A percentile compares a stretch with the other conserved stretches of the same genome.
These are phyloP conservation scores for Mycena floridula DNA, from an alignment of 768 basidiomycete genomes.

Conservation along the genomic window DNA sequence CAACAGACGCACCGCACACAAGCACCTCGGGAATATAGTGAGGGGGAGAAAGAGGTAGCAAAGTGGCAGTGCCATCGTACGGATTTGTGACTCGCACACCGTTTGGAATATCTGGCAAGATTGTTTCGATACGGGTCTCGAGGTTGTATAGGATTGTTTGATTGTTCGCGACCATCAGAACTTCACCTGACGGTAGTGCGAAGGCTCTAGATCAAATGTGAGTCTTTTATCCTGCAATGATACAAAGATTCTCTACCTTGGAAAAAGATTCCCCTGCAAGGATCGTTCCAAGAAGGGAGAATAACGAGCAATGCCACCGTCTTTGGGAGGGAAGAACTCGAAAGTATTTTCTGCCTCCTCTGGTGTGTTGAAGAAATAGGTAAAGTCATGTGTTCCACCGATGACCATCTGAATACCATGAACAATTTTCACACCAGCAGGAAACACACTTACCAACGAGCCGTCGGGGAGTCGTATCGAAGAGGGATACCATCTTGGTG, in stretches of 20 bases:
- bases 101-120: constrained; percentile 59
- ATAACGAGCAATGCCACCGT: constrained; percentile 62
- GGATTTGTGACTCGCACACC: constrained; percentile 75
- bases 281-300: constrained; percentile 62
- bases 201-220: constrained; percentile 35
- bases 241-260: constrained; percentile 7
- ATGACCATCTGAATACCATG: constrained; percentile 22
- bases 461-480: constrained; percentile 65
- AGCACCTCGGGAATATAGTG: constrained; percentile 64
- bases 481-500: constrained; percentile 78
- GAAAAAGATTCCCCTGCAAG: constrained; percentile 75
- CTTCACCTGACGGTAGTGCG: constrained; percentile 56
- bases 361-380: constrained; percentile 25
- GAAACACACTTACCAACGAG: constrained; percentile 42
- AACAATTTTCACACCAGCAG: too few species aligned
- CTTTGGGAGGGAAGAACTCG: too few species aligned
- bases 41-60: constrained; percentile 62
- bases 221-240: not conserved
- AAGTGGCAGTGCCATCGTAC: constrained; percentile 66
- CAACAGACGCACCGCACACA: constrained; percentile 73
- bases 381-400: constrained; percentile 35
- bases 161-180: constrained; percentile 75
- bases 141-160: constrained; percentile 81
- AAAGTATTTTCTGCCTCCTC: constrained; percentile 27
- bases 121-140: constrained; percentile 51